phyloP scores from a whole-genome alignment of 345 rosid genomes.

The Salix viminalis region DNA sequence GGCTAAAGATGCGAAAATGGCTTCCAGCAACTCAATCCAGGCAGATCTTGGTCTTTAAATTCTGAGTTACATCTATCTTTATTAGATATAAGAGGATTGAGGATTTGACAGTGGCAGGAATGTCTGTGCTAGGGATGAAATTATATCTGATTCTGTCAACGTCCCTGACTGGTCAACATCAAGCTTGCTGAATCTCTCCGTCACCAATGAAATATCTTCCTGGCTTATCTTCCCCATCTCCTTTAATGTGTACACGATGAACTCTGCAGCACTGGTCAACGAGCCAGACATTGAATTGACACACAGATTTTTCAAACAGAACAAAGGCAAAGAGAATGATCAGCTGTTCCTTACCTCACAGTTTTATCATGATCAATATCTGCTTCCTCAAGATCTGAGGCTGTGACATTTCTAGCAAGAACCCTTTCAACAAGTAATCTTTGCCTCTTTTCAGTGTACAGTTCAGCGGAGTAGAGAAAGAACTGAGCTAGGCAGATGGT shows the following conservation, averaged over 20 bases:
- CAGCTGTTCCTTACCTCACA: constrained; percentile 31
- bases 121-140: background rate
- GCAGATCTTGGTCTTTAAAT: no score
- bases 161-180: constrained; percentile 48
- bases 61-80: no score
- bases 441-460: constrained; percentile 34
- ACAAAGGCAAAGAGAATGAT: no score
- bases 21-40: no score
- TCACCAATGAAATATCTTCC: constrained; percentile 34
- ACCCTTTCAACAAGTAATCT: constrained; percentile 29
- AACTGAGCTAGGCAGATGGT: constrained; percentile 49
- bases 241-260: constrained; percentile 34
- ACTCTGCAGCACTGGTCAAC: constrained; percentile 42
- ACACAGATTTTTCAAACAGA: no score
- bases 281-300: background rate
- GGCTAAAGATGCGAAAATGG: no score
- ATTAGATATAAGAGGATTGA: no score
- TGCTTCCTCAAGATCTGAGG: constrained; percentile 40
- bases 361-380: constrained; percentile 44
- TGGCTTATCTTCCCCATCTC: constrained; percentile 47
- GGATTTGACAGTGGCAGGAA: no score
- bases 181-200: constrained; percentile 41
- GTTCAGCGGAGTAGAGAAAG: constrained; percentile 49
- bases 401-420: constrained; percentile 27
- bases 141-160: constrained; percentile 35